phyloP scores from a whole-genome alignment of 2,329 filamentous ascomycete species.

The Trichoderma polysporum region DNA sequence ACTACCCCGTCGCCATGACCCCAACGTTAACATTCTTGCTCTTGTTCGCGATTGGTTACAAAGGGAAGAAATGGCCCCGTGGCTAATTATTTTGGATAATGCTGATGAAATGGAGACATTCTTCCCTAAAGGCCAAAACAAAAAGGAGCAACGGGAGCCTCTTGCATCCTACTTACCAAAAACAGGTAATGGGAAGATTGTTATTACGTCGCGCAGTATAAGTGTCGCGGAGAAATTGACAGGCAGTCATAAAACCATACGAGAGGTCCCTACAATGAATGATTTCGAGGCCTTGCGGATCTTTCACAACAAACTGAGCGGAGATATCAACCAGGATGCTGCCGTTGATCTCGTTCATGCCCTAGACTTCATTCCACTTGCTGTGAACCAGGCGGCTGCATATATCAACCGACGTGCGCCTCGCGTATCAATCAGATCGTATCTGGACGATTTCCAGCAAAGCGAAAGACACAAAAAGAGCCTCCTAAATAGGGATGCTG shows the following conservation, averaged over 20 bases:
- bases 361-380: constrained; percentile 31
- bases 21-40: not conserved
- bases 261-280: not conserved
- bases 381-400: constrained; percentile 30
- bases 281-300: not conserved
- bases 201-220: not conserved
- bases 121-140: not conserved
- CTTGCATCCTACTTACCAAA: not conserved
- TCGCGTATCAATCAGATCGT: constrained; percentile 30
- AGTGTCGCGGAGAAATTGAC: not conserved
- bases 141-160: not conserved
- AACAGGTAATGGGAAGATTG: not conserved
- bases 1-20: not conserved
- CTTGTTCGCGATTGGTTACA: not conserved
- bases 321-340: not conserved
- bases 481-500: not conserved
- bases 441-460: constrained; percentile 34
- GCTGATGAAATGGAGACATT: not conserved
- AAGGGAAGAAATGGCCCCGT: not conserved
- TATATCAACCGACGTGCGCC: constrained; percentile 28
- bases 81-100: not conserved
- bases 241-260: not conserved
- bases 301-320: not conserved
- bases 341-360: not conserved
- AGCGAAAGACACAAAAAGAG: not conserved